Conservation (phyloP, 306 rosid species). For the Citrullus colocynthis region DNA sequence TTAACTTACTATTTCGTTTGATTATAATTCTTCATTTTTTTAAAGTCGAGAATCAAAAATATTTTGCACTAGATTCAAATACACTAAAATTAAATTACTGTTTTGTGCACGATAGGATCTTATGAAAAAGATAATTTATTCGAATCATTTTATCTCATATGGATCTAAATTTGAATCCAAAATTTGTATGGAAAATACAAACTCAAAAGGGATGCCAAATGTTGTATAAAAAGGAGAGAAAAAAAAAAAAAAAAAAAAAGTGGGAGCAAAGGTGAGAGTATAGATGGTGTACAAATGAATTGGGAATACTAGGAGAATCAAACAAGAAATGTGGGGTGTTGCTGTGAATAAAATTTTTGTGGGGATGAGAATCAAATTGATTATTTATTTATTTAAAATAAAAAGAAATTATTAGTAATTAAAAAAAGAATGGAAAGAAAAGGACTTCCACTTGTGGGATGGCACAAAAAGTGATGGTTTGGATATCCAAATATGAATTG, state of each 20-base stretch:
- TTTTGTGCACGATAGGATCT: neutral
- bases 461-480: slow-evolving; percentile 9
- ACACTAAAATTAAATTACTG: neutral
- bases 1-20: neutral
- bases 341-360: neutral
- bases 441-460: slow-evolving; percentile 1
- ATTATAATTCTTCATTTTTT: neutral
- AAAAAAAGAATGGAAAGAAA: neutral
- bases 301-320: neutral
- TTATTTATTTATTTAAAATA: too few relatives aligned
- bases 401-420: neutral
- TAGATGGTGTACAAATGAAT: neutral
- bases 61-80: neutral
- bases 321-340: neutral
- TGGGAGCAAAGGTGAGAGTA: neutral
- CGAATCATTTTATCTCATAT: neutral
- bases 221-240: too few relatives aligned
- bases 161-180: neutral
- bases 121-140: neutral
- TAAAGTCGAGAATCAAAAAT: neutral
- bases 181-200: neutral
- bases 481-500: slow-evolving; percentile 15
- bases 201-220: neutral
- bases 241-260: too few relatives aligned
- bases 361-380: neutral